phyloP scores from a whole-genome alignment of 208 protist genomes.

The Leishmania lainsoni region DNA sequence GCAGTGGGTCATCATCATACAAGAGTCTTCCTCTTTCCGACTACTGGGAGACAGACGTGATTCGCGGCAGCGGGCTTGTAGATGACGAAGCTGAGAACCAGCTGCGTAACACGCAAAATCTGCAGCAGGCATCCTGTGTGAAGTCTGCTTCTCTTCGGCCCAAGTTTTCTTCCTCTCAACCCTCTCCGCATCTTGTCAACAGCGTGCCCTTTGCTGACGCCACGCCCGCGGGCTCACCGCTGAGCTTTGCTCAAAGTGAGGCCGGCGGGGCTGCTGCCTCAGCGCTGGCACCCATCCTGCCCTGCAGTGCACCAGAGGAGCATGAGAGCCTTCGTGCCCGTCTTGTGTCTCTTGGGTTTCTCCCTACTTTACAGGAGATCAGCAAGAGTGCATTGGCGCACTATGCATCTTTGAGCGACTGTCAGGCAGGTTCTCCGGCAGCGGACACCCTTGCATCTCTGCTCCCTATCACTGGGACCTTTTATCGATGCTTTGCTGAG shows the following conservation, averaged over 20 bases:
- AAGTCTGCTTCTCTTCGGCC: background rate
- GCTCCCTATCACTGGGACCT: conserved; percentile 5
- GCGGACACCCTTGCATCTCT: background rate
- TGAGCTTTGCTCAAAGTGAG: conserved; percentile 10
- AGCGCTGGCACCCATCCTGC: background rate
- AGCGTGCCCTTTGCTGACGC: background rate
- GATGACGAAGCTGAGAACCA: conserved; percentile 10
- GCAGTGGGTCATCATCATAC: background rate
- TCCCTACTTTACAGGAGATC: conserved; percentile 39
- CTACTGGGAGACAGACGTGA: conserved; percentile 19
- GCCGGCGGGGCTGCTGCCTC: background rate
- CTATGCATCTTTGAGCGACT: background rate
- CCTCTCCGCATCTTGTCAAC: background rate
- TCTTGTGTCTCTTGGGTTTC: conserved; percentile 43
- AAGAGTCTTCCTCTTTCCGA: background rate
- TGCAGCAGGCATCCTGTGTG: no score
- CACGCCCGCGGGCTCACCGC: conserved; percentile 10
- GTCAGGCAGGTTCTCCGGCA: background rate
- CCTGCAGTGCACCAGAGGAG: background rate
- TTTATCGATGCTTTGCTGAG: conserved; percentile 27
- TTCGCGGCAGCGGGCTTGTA: conserved; percentile 19
- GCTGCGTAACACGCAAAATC: background rate
- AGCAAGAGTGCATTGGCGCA: conserved; percentile 16
- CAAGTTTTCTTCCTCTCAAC: background rate
- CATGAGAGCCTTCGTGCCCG: conserved; percentile 28